These are phyloP conservation scores for Microbotryomycetes sp. DNA, from an alignment of 1,284 basidiomycete genomes.

Conservation along the genomic window DNA sequence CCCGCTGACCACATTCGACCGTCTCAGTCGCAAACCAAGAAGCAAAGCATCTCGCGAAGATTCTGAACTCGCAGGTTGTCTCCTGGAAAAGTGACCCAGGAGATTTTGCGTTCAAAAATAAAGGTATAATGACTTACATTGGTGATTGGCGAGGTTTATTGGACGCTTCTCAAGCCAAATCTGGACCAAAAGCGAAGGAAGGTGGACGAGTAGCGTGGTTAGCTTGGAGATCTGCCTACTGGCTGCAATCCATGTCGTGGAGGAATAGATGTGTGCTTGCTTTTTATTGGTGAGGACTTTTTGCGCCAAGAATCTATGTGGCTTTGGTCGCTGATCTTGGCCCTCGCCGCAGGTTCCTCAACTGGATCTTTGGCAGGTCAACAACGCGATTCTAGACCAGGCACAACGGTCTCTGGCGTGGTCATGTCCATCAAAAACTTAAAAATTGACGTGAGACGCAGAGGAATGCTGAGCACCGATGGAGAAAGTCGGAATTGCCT, in stretches of 20 bases:
- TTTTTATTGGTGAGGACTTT: slow-evolving; percentile 14
- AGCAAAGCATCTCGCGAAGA: slow-evolving; percentile 35
- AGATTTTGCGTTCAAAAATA: slow-evolving; percentile 46
- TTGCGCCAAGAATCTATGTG: background rate
- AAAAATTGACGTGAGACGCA: too few relatives aligned
- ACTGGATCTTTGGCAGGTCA: slow-evolving; percentile 69
- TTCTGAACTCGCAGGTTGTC: slow-evolving; percentile 33
- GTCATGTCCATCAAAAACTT: too few relatives aligned
- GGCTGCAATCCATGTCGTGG: slow-evolving; percentile 66
- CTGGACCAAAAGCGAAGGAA: slow-evolving; percentile 57
- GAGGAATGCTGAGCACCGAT: too few relatives aligned
- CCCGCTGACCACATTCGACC: slow-evolving; percentile 64
- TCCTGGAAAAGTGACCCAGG: background rate
- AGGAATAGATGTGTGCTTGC: slow-evolving; percentile 58
- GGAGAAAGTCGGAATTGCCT: too few relatives aligned
- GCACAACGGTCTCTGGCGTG: background rate
- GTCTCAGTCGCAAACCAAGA: slow-evolving; percentile 39
- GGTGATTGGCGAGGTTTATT: slow-evolving; percentile 64
- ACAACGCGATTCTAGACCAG: slow-evolving; percentile 60
- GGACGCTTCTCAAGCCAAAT: slow-evolving; percentile 57
- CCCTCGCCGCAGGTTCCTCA: slow-evolving; percentile 40
- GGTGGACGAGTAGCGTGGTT: slow-evolving; percentile 58
- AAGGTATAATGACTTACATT: slow-evolving; percentile 71
- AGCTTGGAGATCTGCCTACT: slow-evolving; percentile 71
- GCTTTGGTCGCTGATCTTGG: slow-evolving; percentile 14